Evolutionary conservation across 2,329 filamentous ascomycete genomes (phyloP), one percentile per base, ranked within the genome.

Genomic region (Botryosphaeria dothidea): DNA sequence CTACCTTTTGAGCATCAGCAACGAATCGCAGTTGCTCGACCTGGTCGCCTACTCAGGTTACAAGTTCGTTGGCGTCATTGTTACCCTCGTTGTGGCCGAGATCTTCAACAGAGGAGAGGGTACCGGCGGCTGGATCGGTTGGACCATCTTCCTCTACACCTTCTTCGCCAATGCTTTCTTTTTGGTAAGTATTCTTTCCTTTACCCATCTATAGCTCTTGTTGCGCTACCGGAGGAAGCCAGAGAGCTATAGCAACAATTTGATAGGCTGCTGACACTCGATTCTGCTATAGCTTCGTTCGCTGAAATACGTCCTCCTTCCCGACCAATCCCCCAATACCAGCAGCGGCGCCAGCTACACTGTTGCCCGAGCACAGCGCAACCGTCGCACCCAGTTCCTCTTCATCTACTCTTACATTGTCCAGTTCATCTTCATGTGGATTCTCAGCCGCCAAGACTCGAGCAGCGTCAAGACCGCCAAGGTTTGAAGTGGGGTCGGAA

Each of bases 61-160:
- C 82, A 99, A 99, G 79, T 99, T 99, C 74, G 94, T 99, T 29
- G 95, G 94, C 34, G 93, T 97, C 70, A 99, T 99, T 67, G 85
- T 92, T 57, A 97, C 93, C 0, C 88, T 98, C 67, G 85, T 91
- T 13, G 81, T 94, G 19, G 89, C 92, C 17, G 92, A 96, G 77
- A 84, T 92, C 17, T 79, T 92, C 69, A 96, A 90, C 65, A 88
- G 88, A 13, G 90, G 93, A 49, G 87, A 89, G 72, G 91, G 94
- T 23, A 95, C 92, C 2, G 90, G 93, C 57, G 91, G 92, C 63
- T 96, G 91, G 92, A 83, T 93, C 61, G 92, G 92, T 71, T 98
- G 94, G 93, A 80, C 85, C 8, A 85, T 97, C 64, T 99, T 99
- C 75, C 78, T 90, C 36, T 99, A 99, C 78, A 95, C 92, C 0